phyloP scores from a whole-genome alignment of 2,329 filamentous ascomycete species.

The Exophiala calicioides region DNA sequence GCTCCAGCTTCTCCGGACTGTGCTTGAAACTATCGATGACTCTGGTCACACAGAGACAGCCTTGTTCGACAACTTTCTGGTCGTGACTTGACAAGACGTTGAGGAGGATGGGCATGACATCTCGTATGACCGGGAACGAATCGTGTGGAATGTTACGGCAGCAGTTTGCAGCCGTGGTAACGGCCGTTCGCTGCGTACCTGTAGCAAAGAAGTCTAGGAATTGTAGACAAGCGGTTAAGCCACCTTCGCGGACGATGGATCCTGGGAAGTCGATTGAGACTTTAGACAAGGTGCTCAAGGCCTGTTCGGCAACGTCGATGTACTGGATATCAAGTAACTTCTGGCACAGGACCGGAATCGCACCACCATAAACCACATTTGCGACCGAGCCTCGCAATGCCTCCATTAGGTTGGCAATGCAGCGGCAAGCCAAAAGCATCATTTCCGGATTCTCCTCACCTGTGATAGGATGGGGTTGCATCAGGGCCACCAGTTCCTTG shows the following conservation, averaged over 20 bases:
- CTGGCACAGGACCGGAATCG: slow-evolving; percentile 89
- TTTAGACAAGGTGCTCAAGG: slow-evolving; percentile 93
- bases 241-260: slow-evolving; percentile 92
- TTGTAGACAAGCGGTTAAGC: slow-evolving; percentile 89
- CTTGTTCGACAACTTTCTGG: slow-evolving; percentile 95
- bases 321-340: slow-evolving; percentile 95
- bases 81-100: slow-evolving; percentile 90
- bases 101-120: slow-evolving; percentile 94
- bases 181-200: slow-evolving; percentile 91
- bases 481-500: slow-evolving; percentile 86
- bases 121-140: slow-evolving; percentile 84
- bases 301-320: slow-evolving; percentile 96
- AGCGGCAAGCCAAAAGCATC: slow-evolving; percentile 94
- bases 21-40: slow-evolving; percentile 97
- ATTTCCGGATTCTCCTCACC: slow-evolving; percentile 92
- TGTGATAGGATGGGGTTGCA: slow-evolving; percentile 80
- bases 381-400: slow-evolving; percentile 88
- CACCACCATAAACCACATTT: slow-evolving; percentile 96
- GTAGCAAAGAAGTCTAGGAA: slow-evolving; percentile 98
- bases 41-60: slow-evolving; percentile 88
- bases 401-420: slow-evolving; percentile 96
- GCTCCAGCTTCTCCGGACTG: slow-evolving; percentile 82
- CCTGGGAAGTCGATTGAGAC: slow-evolving; percentile 95
- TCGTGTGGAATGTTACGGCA: slow-evolving; percentile 95
- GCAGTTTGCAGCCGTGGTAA: slow-evolving; percentile 96